A percentile compares a stretch with the other conserved stretches of the same genome.
phyloP scores from a whole-genome alignment of 2,329 filamentous ascomycete genomes.

The Xylaria hypoxylon region DNA sequence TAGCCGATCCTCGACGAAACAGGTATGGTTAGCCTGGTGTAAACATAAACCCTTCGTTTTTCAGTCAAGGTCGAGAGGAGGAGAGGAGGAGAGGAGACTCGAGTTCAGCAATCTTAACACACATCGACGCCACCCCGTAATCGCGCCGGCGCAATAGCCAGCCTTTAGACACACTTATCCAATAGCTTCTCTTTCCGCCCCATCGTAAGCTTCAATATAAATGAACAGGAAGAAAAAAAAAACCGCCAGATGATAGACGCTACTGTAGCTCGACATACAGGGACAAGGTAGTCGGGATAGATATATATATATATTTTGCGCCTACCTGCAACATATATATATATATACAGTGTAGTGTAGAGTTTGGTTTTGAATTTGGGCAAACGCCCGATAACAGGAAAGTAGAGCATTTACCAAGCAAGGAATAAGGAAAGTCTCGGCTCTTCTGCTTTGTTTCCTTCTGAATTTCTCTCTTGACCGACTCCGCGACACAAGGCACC shows the following conservation, averaged over 20 bases:
- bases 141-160: conserved; percentile 18
- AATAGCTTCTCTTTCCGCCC: conserved; percentile 10
- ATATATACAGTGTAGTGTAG: not conserved
- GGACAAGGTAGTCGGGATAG: conserved; percentile 24
- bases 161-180: not conserved
- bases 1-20: conserved; percentile 7
- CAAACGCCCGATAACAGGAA: not conserved
- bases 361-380: conserved; percentile 6
- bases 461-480: conserved; percentile 16
- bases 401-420: not conserved
- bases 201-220: not conserved
- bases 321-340: not conserved
- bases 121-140: conserved; percentile 26
- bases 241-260: not conserved
- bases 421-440: not conserved
- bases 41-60: not conserved
- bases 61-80: not conserved
- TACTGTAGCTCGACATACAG: conserved; percentile 1
- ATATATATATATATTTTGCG: not conserved
- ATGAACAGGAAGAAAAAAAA: not conserved
- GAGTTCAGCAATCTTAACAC: conserved; percentile 5
- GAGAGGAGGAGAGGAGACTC: not conserved
- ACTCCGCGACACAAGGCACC: conserved; percentile 30
- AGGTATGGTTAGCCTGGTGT: conserved; percentile 4
- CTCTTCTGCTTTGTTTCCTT: not conserved